A percentile compares a stretch with the other conserved stretches of the same genome.
phyloP scores from a whole-genome alignment of 73 alveolate genomes.

The Tetrahymena malaccensis region DNA sequence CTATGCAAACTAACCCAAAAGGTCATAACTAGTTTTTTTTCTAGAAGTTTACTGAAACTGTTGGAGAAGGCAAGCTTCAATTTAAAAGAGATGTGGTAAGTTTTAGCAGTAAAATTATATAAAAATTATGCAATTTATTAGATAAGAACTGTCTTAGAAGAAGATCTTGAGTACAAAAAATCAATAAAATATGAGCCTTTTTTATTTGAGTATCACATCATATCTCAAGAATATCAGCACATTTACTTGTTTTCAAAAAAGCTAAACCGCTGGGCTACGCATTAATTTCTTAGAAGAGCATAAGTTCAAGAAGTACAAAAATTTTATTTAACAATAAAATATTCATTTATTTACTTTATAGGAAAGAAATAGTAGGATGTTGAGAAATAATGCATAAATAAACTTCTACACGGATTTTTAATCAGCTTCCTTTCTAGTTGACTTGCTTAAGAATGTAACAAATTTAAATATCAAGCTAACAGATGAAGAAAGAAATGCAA shows the following conservation, averaged over 20 bases:
- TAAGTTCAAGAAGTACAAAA: background rate
- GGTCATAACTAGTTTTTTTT: background rate
- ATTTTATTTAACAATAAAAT: background rate
- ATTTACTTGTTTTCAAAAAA: background rate
- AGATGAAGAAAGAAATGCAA: slow-evolving; percentile 35
- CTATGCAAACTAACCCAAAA: background rate
- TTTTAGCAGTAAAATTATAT: background rate
- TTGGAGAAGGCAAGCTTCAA: background rate
- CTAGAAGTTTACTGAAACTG: background rate
- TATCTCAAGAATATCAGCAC: background rate
- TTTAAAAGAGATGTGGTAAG: background rate
- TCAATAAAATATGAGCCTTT: background rate
- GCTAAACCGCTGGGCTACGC: background rate
- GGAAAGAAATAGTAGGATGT: background rate
- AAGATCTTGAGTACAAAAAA: background rate
- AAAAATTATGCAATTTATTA: background rate
- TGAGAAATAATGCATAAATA: background rate
- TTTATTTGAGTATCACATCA: background rate
- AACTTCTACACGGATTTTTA: background rate
- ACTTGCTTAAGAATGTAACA: background rate
- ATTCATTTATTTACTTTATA: background rate
- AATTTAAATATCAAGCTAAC: slow-evolving; percentile 6
- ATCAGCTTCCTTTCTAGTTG: background rate
- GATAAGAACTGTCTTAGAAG: background rate
- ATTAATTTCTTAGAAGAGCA: background rate